phyloP scores from a whole-genome alignment of 331 rosid species.

The Spiraea crenata region DNA sequence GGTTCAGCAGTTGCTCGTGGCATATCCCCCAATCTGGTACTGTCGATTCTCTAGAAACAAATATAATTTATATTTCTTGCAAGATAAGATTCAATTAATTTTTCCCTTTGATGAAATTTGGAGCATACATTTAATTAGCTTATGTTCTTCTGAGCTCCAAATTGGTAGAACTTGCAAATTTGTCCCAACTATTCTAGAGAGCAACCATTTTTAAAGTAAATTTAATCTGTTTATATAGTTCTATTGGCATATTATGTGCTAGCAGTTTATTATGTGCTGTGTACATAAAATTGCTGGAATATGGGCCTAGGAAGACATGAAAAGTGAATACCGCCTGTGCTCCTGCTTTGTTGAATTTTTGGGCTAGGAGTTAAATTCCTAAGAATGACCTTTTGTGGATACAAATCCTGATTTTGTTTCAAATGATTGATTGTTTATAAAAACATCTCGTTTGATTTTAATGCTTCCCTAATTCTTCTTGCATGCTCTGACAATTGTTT shows the following conservation, averaged over 20 bases:
- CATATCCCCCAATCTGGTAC: conserved; percentile 82
- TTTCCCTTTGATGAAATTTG: not conserved
- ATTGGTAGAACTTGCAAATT: not conserved
- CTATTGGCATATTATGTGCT: not conserved
- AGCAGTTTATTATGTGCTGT: not conserved
- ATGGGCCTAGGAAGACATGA: not conserved
- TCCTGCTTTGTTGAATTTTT: conserved; percentile 3
- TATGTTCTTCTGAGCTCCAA: conserved; percentile 1
- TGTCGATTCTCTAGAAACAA: not conserved
- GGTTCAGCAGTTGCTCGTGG: conserved; percentile 94
- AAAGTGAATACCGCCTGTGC: not conserved
- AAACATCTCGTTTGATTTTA: not conserved
- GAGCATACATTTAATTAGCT: not conserved
- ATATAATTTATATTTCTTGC: not conserved
- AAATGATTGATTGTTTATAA: not conserved
- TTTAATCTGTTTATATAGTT: not conserved
- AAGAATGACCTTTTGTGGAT: not conserved
- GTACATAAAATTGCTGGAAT: not conserved
- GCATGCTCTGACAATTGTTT: not conserved
- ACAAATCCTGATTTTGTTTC: not conserved
- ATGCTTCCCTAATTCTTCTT: not conserved
- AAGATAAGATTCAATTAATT: not conserved
- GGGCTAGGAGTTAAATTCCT: not conserved
- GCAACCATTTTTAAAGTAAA: not conserved
- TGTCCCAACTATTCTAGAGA: not conserved